Evolutionary conservation across 441 rosid genomes (phyloP).

Genomic region (Populus hybrid): DNA sequence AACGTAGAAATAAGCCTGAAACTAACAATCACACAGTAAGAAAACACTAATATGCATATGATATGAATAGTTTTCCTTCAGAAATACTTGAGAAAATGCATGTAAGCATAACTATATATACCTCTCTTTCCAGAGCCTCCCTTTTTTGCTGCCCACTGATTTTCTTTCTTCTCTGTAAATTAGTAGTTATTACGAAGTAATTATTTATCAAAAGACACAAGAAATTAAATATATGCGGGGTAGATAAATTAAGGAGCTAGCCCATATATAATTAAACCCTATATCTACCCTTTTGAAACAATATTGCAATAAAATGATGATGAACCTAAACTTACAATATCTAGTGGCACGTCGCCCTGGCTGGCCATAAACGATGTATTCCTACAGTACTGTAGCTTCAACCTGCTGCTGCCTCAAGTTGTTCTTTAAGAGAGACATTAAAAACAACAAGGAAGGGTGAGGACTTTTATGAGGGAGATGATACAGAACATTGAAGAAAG

Average conservation of each 20-base stretch:
- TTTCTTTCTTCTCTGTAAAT: conserved; percentile 61
- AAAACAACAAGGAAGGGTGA: conserved; percentile 13
- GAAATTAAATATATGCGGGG: not conserved
- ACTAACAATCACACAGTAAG: not conserved
- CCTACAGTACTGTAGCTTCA: not conserved
- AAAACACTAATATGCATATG: not conserved
- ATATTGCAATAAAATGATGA: not conserved
- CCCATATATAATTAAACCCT: not conserved
- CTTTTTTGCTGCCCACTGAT: conserved; percentile 57
- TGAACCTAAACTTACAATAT: conserved; percentile 32
- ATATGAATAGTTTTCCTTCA: not conserved
- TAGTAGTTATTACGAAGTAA: not conserved
- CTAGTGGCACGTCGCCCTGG: conserved; percentile 21
- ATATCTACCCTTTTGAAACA: not conserved
- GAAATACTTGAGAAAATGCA: not conserved
- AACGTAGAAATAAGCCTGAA: not conserved
- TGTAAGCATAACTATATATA: conserved; percentile 13
- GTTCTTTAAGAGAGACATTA: conserved; percentile 12
- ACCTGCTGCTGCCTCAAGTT: conserved; percentile 2
- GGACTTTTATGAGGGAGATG: conserved; percentile 1
- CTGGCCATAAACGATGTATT: conserved; percentile 31
- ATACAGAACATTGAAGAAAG: not conserved
- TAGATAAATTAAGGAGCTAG: not conserved
- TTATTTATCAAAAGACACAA: not conserved
- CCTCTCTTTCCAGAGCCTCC: conserved; percentile 84